Evolutionary conservation across 2,329 filamentous ascomycete genomes (phyloP).

Genomic region (Monilinia fructigena): DNA sequence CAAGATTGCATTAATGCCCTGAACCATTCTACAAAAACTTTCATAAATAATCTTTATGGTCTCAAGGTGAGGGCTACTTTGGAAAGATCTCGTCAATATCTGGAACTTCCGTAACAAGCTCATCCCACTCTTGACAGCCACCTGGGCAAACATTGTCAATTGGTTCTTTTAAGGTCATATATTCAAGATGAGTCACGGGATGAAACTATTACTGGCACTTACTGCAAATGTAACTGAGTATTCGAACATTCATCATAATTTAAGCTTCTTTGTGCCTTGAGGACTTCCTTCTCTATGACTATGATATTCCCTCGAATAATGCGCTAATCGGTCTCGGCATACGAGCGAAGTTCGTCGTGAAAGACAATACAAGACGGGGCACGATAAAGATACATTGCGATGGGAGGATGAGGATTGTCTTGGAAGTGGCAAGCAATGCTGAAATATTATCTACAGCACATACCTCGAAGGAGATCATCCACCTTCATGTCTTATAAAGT

Average conservation of each 20-base stretch:
- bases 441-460: not conserved
- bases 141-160: not conserved
- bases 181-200: not conserved
- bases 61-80: not conserved
- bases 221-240: not conserved
- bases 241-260: not conserved
- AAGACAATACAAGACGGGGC: not conserved
- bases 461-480: not conserved
- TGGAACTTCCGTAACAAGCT: not conserved
- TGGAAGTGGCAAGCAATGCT: too few relatives aligned
- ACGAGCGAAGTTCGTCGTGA: not conserved
- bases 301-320: not conserved
- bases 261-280: not conserved
- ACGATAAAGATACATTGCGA: not conserved
- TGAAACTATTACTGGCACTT: not conserved
- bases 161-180: too few relatives aligned
- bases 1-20: not conserved
- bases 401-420: not conserved
- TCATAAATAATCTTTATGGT: not conserved
- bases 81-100: not conserved
- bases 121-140: not conserved
- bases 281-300: not conserved
- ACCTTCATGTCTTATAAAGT: not conserved
- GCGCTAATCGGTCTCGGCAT: not conserved
- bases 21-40: not conserved